These are phyloP conservation scores for Xylaria telfairii DNA, from an alignment of 495 filamentous ascomycete species.

Conservation along the genomic window DNA sequence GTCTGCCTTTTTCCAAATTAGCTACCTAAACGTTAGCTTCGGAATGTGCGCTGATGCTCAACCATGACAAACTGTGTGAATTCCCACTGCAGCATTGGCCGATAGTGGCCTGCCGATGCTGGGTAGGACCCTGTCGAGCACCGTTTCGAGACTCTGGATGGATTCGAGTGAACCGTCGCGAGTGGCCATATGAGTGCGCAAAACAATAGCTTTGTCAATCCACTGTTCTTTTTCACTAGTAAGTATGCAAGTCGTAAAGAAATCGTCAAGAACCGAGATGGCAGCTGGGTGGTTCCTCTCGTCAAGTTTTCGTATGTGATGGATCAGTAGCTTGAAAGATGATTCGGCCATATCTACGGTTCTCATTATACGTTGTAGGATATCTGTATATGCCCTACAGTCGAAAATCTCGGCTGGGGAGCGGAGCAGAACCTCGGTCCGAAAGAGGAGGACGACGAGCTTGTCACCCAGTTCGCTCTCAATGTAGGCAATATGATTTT, in stretches of 20 bases:
- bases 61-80: conserved; percentile 64
- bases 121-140: conserved; percentile 33
- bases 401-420: conserved; percentile 55
- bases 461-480: conserved; percentile 66
- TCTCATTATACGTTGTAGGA: conserved; percentile 62
- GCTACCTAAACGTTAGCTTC: conserved; percentile 48
- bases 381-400: conserved; percentile 53
- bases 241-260: conserved; percentile 56
- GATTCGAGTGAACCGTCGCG: conserved; percentile 31
- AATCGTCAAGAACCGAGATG: conserved; percentile 62
- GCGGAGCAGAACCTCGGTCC: conserved; percentile 66
- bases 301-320: conserved; percentile 71
- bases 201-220: conserved; percentile 34
- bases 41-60: neutral
- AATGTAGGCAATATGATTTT: conserved; percentile 62
- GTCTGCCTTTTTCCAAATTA: conserved; percentile 80
- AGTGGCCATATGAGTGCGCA: conserved; percentile 37
- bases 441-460: conserved; percentile 70
- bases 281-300: conserved; percentile 56
- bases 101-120: conserved; percentile 46
- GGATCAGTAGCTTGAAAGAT: conserved; percentile 72
- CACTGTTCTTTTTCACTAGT: conserved; percentile 34
- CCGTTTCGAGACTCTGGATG: conserved; percentile 30
- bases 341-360: conserved; percentile 62
- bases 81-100: conserved; percentile 68